Percentiles rank a stretch among this genome's conserved stretches.
Evolutionary conservation across 495 filamentous ascomycete genomes (phyloP).

Genomic region (Xylaria longipes): DNA sequence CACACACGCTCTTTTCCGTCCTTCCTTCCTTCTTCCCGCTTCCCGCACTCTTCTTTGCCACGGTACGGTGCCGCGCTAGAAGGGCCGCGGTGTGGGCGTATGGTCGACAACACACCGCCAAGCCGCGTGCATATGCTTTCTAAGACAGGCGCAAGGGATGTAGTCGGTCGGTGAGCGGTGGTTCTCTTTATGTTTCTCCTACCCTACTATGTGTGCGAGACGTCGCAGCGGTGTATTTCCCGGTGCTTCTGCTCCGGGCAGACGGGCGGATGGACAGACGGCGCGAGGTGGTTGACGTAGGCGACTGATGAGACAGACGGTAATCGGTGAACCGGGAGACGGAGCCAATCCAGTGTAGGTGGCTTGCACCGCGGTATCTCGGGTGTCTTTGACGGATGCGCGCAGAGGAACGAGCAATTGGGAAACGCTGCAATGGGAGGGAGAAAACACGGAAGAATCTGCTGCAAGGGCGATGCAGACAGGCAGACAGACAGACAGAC

Average conservation of each 20-base stretch:
- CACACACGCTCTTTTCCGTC: not conserved
- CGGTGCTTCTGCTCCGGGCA: not conserved
- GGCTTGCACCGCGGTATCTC: not conserved
- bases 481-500: not conserved
- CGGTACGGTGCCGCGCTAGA: not conserved
- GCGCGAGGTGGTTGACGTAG: not conserved
- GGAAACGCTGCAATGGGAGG: not conserved
- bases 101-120: conserved; percentile 17
- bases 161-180: conserved; percentile 17
- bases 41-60: not conserved
- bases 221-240: not conserved
- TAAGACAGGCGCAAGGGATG: conserved; percentile 7
- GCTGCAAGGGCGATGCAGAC: not conserved
- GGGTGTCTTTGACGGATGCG: not conserved
- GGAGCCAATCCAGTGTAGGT: not conserved
- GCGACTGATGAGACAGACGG: not conserved
- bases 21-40: not conserved
- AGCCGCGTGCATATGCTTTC: conserved; percentile 1
- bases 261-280: not conserved
- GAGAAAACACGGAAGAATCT: not conserved
- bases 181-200: not conserved
- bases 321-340: not conserved
- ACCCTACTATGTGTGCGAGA: not conserved
- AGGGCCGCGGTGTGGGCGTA: conserved; percentile 12
- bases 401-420: not conserved